A percentile compares a stretch with the other conserved stretches of the same genome.
Evolutionary conservation across 257 asterid genomes (phyloP).

Genomic region (Linderniella brevidens): DNA sequence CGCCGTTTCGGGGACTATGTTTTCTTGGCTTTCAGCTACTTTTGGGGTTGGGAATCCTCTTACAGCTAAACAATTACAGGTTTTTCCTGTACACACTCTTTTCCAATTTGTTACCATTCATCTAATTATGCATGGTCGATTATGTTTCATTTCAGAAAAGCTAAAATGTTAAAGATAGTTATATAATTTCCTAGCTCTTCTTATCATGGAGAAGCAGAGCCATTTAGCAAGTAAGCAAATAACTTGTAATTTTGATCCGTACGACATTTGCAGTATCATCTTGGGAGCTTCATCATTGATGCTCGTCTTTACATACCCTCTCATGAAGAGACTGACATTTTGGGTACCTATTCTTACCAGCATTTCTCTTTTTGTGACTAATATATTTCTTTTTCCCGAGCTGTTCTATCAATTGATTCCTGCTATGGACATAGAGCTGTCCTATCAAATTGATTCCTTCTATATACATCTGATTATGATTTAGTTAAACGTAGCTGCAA

Average conservation of each 20-base stretch:
- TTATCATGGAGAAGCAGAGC: too few relatives aligned
- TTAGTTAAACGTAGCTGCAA: constrained; percentile 9
- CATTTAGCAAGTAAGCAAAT: not conserved
- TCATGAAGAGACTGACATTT: constrained; percentile 77
- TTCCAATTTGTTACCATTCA: not conserved
- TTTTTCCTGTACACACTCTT: constrained; percentile 19
- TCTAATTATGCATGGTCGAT: not conserved
- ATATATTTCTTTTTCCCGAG: not conserved
- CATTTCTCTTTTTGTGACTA: not conserved
- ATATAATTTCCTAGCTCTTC: too few relatives aligned
- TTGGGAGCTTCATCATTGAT: constrained; percentile 67
- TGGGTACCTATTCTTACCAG: constrained; percentile 39
- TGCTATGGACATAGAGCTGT: not conserved
- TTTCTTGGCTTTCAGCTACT: constrained; percentile 84
- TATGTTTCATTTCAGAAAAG: too few relatives aligned
- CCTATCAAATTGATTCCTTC: not conserved
- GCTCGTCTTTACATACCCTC: constrained; percentile 66
- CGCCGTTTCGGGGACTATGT: constrained; percentile 70
- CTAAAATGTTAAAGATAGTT: too few relatives aligned
- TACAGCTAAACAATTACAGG: constrained; percentile 80
- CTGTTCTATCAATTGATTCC: constrained; percentile 2
- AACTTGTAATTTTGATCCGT: not conserved
- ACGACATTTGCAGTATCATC: constrained; percentile 36
- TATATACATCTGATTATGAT: not conserved
- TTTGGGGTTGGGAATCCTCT: constrained; percentile 76